These are phyloP conservation scores for Murraya paniculata DNA, from an alignment of 345 rosid genomes.

Conservation along the genomic window DNA sequence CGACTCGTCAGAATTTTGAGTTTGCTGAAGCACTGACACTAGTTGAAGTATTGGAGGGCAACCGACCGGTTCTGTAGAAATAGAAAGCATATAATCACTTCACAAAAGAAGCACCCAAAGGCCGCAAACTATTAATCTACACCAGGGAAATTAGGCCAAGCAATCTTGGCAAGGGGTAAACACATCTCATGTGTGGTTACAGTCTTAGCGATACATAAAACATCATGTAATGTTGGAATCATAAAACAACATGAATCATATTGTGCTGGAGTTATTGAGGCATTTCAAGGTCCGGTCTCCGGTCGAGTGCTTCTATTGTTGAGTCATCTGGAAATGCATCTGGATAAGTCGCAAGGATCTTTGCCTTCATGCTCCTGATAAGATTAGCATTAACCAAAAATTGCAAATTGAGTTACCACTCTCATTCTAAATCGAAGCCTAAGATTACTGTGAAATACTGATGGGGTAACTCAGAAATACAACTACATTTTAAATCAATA, in stretches of 20 bases:
- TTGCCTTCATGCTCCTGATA: slow-evolving; percentile 65
- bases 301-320: slow-evolving; percentile 56
- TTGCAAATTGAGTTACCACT: not conserved
- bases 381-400: not conserved
- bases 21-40: no score
- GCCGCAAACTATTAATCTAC: no score
- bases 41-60: no score
- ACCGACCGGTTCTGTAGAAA: no score
- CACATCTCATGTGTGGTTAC: no score
- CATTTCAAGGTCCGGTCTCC: slow-evolving; percentile 77
- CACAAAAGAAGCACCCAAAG: no score
- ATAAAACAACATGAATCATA: not conserved
- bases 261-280: slow-evolving; percentile 26
- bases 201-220: no score
- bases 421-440: not conserved
- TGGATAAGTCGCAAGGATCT: slow-evolving; percentile 69
- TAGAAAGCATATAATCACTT: no score
- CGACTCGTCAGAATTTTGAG: no score
- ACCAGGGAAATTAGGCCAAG: no score
- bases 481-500: not conserved
- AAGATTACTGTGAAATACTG: not conserved
- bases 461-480: not conserved
- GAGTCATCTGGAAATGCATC: slow-evolving; percentile 87
- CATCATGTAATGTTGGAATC: no score
- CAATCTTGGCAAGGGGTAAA: no score